Evolutionary conservation across 176 grass and related monocot species (phyloP), one percentile per base, ranked within the genome.

Genomic region (Secale cereale): DNA sequence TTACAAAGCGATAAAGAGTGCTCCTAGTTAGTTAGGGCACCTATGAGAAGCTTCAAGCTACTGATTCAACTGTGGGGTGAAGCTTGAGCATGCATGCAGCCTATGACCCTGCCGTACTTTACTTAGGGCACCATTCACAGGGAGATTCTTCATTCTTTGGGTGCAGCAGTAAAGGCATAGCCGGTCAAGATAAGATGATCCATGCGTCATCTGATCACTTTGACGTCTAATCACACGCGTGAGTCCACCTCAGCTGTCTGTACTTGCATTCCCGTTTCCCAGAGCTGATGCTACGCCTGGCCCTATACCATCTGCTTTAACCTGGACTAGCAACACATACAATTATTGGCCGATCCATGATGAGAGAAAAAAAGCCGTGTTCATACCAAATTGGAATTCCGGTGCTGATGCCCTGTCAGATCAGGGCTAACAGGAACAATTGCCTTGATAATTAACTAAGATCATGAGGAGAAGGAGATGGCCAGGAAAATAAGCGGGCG

Each of bases 121-220:
- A 74, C n/a, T 70, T 46, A 50, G 64, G 82, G 36, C 48, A 20
- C 6, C 19, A 37, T 11, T 62, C 16, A 74, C 70, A 17, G 8
- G 2, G 40, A 86, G 65, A 69, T 83, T 41, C 65, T 73, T 65
- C 41, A 45, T 45, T 45, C 41, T 45, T 45, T 3, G 36, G 30
- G 68, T 65, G 77, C 17, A 69, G 31, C 11, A 81, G 35, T 30
- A 70, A 89, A 70, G 73, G n/a, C 59, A 39, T 35, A 59, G 32
- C 28, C 10, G 36, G 87, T 81, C 82, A 89, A 82, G 78, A 82
- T 78, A 82, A 78, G 78, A 40, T 70, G 85, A 83, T 27, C 70
- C 62, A 68, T 37, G 4, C 32, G 82, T 39, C 76, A 77, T 77
- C 19, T 32, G 36, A 48, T 60, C 76, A 79, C 74, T 59, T 79